Conservation (phyloP, 768 basidiomycete species). For the Collybia sp. region DNA sequence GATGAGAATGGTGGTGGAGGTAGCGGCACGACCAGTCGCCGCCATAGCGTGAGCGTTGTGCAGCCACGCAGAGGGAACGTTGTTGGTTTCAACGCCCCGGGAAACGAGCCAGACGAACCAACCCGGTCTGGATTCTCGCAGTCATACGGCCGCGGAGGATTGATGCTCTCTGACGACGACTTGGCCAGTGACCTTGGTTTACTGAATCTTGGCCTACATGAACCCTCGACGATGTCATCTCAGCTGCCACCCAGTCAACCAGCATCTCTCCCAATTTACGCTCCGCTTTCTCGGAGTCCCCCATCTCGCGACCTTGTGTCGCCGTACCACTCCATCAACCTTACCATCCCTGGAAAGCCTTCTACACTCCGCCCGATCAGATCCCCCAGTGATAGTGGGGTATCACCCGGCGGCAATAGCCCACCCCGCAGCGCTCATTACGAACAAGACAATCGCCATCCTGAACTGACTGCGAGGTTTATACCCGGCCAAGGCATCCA, state of each 20-base stretch:
- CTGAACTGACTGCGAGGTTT: conserved; percentile 51
- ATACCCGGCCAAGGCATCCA: conserved; percentile 65
- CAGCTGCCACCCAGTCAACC: conserved; percentile 61
- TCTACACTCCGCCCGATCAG: conserved; percentile 47
- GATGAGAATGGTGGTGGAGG: conserved; percentile 60
- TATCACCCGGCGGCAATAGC: conserved; percentile 44
- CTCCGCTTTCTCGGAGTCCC: conserved; percentile 62
- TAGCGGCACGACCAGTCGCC: conserved; percentile 77
- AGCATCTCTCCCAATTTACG: conserved; percentile 73
- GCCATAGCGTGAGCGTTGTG: conserved; percentile 82
- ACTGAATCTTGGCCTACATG: conserved; percentile 49
- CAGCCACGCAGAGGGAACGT: conserved; percentile 65
- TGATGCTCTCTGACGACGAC: conserved; percentile 77
- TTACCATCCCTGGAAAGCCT: conserved; percentile 47
- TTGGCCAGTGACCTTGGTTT: conserved; percentile 66
- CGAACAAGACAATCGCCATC: conserved; percentile 35
- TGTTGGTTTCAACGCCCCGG: conserved; percentile 66
- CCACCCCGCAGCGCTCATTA: conserved; percentile 38
- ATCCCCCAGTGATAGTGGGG: conserved; percentile 60
- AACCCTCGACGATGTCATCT: conserved; percentile 37
- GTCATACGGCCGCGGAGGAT: conserved; percentile 44
- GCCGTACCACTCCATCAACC: conserved; percentile 57
- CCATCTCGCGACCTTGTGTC: conserved; percentile 46
- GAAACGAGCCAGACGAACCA: conserved; percentile 32
- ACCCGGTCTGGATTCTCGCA: conserved; percentile 25